Conservation (phyloP, 1,139 yeast genomes). For the Keqinozyma sinolaborantium region DNA sequence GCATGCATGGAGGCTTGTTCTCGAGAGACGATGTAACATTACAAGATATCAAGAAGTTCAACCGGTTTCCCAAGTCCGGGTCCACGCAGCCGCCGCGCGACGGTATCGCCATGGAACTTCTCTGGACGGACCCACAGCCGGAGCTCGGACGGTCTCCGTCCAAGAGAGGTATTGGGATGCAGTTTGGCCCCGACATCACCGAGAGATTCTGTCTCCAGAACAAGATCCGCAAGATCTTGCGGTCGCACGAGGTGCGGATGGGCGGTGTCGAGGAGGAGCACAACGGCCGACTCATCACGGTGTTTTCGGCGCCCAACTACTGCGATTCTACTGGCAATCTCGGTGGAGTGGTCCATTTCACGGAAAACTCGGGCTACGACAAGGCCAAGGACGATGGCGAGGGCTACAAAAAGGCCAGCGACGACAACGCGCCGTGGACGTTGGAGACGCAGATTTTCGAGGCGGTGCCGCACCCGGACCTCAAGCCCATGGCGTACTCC, state of each 20-base stretch:
- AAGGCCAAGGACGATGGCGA: slow-evolving; percentile 37
- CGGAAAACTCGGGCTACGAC: slow-evolving; percentile 32
- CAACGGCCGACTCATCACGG: slow-evolving; percentile 80
- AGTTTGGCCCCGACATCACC: slow-evolving; percentile 96
- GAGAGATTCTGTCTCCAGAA: slow-evolving; percentile 70
- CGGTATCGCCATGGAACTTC: slow-evolving; percentile 92
- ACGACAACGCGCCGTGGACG: slow-evolving; percentile 43
- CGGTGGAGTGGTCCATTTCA: slow-evolving; percentile 81
- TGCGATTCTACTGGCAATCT: slow-evolving; percentile 89
- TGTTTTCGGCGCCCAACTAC: slow-evolving; percentile 95
- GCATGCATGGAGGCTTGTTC: slow-evolving; percentile 95
- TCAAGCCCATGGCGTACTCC: slow-evolving; percentile 97
- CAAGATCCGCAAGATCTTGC: slow-evolving; percentile 70
- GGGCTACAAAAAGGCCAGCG: slow-evolving; percentile 49
- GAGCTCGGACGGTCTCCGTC: slow-evolving; percentile 79
- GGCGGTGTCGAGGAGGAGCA: slow-evolving; percentile 89
- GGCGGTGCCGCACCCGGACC: slow-evolving; percentile 87
- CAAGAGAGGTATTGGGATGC: slow-evolving; percentile 92
- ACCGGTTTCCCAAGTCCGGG: slow-evolving; percentile 57
- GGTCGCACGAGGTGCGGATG: slow-evolving; percentile 96
- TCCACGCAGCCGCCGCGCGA: slow-evolving; percentile 82
- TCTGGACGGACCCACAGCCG: slow-evolving; percentile 96
- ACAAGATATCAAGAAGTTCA: slow-evolving; percentile 68
- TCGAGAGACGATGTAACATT: slow-evolving; percentile 71
- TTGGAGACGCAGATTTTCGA: slow-evolving; percentile 58